These are phyloP conservation scores for Arthrobotrys sphaeroides DNA, from an alignment of 2,329 filamentous ascomycete genomes.

Conservation along the genomic window DNA sequence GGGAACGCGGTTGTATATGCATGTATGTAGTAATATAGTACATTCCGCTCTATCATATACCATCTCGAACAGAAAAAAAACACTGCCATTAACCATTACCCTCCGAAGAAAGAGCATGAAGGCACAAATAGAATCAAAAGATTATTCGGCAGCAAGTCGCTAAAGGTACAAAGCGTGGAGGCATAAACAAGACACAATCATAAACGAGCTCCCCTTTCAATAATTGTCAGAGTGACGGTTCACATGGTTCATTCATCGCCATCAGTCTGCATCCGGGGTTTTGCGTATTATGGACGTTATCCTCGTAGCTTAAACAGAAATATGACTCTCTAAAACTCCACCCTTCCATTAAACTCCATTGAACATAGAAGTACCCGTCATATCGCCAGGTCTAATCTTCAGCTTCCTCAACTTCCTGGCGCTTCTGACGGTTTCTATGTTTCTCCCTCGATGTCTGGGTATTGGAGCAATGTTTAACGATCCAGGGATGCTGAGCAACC, in stretches of 20 bases:
- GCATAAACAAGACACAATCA: constrained; percentile 1
- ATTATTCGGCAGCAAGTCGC: constrained; percentile 13
- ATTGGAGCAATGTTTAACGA: constrained; percentile 85
- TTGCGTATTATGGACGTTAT: constrained; percentile 21
- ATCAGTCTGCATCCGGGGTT: constrained; percentile 40
- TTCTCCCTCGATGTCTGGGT: constrained; percentile 35
- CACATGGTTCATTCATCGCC: constrained; percentile 19
- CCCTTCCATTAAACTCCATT: constrained; percentile 29
- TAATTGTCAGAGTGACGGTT: constrained; percentile 46
- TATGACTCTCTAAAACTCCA: constrained; percentile 27
- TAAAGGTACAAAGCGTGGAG: constrained; percentile 25
- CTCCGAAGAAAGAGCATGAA: background rate
- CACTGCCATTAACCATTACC: background rate
- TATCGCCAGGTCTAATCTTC: background rate
- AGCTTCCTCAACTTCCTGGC: constrained; percentile 9
- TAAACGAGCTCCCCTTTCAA: constrained; percentile 12
- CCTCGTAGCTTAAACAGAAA: constrained; percentile 4
- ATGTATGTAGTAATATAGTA: constrained; percentile 51
- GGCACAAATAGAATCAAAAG: constrained; percentile 6
- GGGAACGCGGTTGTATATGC: background rate
- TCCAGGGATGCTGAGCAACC: constrained; percentile 92
- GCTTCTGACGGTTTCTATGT: constrained; percentile 39
- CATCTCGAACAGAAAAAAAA: constrained; percentile 6
- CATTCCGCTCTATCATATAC: constrained; percentile 46
- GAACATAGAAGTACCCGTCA: background rate